Base-by-base conservation (phyloP, 2,329 filamentous ascomycete species). In the Biscogniauxia sp. region DNA sequence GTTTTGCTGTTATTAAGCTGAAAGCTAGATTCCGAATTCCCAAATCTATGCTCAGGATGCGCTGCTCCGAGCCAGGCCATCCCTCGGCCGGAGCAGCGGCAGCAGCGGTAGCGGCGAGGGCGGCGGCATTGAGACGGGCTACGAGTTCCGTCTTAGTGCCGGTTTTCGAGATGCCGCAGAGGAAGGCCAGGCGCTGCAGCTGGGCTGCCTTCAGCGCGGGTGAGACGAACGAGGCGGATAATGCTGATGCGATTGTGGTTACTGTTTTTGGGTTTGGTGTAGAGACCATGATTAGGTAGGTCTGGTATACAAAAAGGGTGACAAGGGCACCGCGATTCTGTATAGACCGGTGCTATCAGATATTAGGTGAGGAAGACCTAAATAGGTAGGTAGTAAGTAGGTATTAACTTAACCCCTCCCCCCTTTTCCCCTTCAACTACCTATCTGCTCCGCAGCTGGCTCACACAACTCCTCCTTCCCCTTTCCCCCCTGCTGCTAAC, bases 1-100 rank as follows among this genome's bases (percentile, higher is more conserved):
- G 7, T 15, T 17, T 32, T 11, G 63, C 69, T 3, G 69, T 66
- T 26, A 91, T 74, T 62, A 91, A 80, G 65, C 89, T 90, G 72
- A 87, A 92, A 1, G 91, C 91, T 3, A 96, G 79, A 72, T 96
- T 96, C 51, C 86, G 86, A 66, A 96, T 90, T 3, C 92, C 92
- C 85, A 95, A 89, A 73, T 96, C 92, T 63, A 96, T 89, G 71
- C 90, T 93, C 37, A 95, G 74, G 23, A 95, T 80, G 81, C 66
- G 78, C 61, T 52, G 67, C 28, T 60, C 54, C 25, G 60, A 60
- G 69, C 63, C 41, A 59, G 71, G 3, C 23, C 64, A 19, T n/a
- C 68, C 56, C 20, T 65, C 58, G 20, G 62, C 62, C 37, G 60
- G 63, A 9, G 61, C 53, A 2, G 58, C 51, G 19, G 79, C 68